Evolutionary conservation across 1,139 yeast genomes (phyloP), one percentile per base, ranked within the genome.

Genomic region (Candida labiduridarum): DNA sequence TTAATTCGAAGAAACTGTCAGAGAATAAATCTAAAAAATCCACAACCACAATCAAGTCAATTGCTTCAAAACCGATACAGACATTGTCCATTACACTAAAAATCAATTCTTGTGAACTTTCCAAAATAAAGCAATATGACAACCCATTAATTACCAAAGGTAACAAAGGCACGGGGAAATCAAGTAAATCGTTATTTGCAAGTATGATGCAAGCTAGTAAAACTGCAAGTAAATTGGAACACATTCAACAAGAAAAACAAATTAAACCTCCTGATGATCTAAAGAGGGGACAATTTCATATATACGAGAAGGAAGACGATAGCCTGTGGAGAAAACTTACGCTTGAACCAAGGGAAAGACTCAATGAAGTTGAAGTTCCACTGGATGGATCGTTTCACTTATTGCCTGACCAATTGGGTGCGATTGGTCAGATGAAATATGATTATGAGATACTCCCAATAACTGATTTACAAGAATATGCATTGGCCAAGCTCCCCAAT

Each of bases 91-190:
- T 74, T 0, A 65, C 68, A 0, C 59, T 75, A 12, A 66, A 65
- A 46, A 48, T 74, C 2, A 57, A 61, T 41, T 59, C 71, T 2
- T 58, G 48, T 0, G 61, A 58, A 4, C 60, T 74, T 42, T 56
- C 59, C n/a, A 63, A 63, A 35, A 63, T 71, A 25, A 64, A 68
- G 45, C 55, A 53, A 44, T 61, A 56, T 42, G 68, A 66, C 29
- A 71, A 68, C 47, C 75, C 77, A 1, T 61, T 72, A 18, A 65
- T 63, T 47, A 62, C 74, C 0, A 62, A 61, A 52, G 72, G 71
- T 2, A 65, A 56, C 22, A 41, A 43, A 6, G 33, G 18, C 14
- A 49, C 48, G 18, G 54, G 57, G 16, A 51, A 47, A 25, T 44
- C 53, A n/a, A 55, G 54, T 15, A 50, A 44, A 5, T 54, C 61